phyloP scores from a whole-genome alignment of 1,284 basidiomycete genomes.

The Porodaedalea pini region DNA sequence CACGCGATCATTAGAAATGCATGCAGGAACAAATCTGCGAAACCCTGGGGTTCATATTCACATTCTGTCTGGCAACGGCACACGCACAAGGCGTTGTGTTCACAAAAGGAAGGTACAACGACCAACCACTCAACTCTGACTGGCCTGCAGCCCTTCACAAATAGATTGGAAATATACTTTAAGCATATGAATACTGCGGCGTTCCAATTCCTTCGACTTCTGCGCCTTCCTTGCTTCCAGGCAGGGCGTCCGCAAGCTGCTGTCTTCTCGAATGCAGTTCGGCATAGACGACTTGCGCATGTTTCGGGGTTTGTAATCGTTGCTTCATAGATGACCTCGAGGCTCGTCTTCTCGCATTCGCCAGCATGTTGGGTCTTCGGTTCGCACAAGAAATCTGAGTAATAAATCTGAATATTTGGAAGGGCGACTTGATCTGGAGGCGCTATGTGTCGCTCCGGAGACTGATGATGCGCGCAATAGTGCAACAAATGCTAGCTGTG shows the following conservation, averaged over 20 bases:
- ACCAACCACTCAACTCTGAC: neutral
- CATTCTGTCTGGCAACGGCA: neutral
- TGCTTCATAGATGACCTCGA: neutral
- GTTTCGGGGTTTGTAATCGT: neutral
- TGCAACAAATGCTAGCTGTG: neutral
- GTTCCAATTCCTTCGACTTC: neutral
- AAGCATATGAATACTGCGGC: constrained; percentile 2
- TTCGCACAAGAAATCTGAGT: neutral
- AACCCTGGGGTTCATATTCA: neutral
- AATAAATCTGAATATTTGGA: neutral
- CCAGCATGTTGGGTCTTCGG: neutral
- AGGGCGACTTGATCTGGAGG: neutral
- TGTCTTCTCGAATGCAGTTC: neutral
- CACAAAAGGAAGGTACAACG: neutral
- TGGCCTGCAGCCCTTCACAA: neutral
- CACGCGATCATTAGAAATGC: no score
- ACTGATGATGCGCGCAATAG: neutral
- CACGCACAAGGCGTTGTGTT: neutral
- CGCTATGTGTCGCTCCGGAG: neutral
- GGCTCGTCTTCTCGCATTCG: neutral
- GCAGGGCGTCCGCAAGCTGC: neutral
- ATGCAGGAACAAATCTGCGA: neutral
- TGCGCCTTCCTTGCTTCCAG: neutral
- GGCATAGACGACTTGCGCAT: neutral
- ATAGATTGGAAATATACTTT: constrained; percentile 17